Conservation (phyloP, 2,329 filamentous ascomycete species). For the Pyricularia pennisetigena region DNA sequence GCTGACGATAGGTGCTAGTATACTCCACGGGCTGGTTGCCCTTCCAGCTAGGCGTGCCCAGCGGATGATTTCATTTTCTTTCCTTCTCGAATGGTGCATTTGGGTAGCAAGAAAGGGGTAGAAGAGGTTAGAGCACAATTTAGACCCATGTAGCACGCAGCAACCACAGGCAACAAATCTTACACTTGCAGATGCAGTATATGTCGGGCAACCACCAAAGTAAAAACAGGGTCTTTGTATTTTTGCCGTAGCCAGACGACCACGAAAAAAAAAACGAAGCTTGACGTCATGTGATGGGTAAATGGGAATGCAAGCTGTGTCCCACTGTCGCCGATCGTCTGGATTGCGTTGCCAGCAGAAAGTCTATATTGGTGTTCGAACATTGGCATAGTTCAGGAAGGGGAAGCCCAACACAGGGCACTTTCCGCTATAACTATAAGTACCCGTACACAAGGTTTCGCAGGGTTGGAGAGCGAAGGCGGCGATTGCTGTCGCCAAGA, state of each 20-base stretch:
- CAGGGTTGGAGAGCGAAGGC: not conserved
- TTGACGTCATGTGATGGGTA: conserved; percentile 8
- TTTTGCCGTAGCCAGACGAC: conserved; percentile 16
- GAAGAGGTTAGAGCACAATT: not conserved
- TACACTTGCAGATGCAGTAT: conserved; percentile 3
- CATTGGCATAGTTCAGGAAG: too few species aligned
- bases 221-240: conserved; percentile 7
- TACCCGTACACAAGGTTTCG: not conserved
- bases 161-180: not conserved
- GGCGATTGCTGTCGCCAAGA: too few species aligned
- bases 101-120: not conserved
- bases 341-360: too few species aligned
- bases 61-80: not conserved
- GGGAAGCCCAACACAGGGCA: not conserved
- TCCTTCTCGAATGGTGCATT: not conserved
- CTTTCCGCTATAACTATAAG: too few species aligned
- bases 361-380: too few species aligned
- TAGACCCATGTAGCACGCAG: not conserved
- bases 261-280: conserved; percentile 17
- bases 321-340: too few species aligned
- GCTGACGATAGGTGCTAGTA: not conserved
- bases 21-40: not conserved
- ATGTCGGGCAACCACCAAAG: conserved; percentile 3
- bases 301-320: not conserved
- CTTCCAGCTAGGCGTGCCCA: conserved; percentile 1